Evolutionary conservation across 176 grass and related monocot genomes (phyloP).

Genomic region (Carex parvula): DNA sequence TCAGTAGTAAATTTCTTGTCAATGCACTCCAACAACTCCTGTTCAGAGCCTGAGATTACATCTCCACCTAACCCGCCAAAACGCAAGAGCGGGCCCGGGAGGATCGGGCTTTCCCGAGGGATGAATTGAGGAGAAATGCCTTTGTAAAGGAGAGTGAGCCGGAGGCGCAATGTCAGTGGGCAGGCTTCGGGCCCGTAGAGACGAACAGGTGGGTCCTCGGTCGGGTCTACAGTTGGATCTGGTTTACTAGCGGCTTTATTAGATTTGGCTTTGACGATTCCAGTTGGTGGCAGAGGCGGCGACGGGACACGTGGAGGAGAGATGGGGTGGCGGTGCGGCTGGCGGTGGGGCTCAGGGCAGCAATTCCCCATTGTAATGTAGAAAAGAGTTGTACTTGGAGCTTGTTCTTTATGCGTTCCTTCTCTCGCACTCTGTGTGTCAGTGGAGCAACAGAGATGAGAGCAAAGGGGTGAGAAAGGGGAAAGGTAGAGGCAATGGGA

Average conservation of each 20-base stretch:
- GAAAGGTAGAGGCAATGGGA: not conserved
- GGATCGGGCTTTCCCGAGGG: conserved; percentile 60
- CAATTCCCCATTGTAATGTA: conserved; percentile 26
- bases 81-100: conserved; percentile 69
- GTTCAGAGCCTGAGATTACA: conserved; percentile 47
- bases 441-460: not conserved
- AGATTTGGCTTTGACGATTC: conserved; percentile 4
- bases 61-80: conserved; percentile 51
- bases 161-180: conserved; percentile 62
- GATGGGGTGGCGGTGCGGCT: not conserved
- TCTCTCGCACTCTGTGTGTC: not conserved
- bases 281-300: not conserved
- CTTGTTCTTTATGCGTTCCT: conserved; percentile 1
- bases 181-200: conserved; percentile 83
- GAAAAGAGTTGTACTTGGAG: not conserved
- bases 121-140: conserved; percentile 70
- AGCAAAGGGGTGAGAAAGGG: not conserved
- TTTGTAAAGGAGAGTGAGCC: conserved; percentile 87
- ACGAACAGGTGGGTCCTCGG: conserved; percentile 33
- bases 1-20: conserved; percentile 70
- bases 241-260: conserved; percentile 7
- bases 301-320: conserved; percentile 20
- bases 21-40: conserved; percentile 57
- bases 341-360: conserved; percentile 22
- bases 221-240: not conserved